A percentile compares a stretch with the other conserved stretches of the same genome.
These are phyloP conservation scores for Nemania sp. DNA, from an alignment of 2,329 filamentous ascomycete species.

Conservation along the genomic window DNA sequence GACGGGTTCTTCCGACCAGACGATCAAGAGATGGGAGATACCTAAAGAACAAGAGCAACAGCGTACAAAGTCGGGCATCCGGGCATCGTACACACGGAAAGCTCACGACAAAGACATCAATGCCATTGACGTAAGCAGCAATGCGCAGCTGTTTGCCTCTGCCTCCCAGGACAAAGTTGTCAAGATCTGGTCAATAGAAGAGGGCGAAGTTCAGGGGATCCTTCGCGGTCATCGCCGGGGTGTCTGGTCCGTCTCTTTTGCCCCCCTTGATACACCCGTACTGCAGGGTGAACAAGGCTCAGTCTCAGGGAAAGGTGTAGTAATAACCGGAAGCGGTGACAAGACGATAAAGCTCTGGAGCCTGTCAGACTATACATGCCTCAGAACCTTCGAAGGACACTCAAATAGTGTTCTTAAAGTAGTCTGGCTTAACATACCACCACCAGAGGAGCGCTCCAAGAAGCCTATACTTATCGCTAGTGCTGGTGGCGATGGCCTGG, in stretches of 20 bases:
- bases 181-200: slow-evolving; percentile 92
- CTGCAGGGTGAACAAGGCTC: slow-evolving; percentile 73
- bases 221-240: slow-evolving; percentile 90
- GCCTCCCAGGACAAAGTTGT: slow-evolving; percentile 96
- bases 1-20: slow-evolving; percentile 94
- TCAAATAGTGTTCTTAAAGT: slow-evolving; percentile 95
- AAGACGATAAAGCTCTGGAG: slow-evolving; percentile 97
- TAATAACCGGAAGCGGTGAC: slow-evolving; percentile 91
- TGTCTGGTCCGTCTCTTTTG: slow-evolving; percentile 94
- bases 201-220: slow-evolving; percentile 89
- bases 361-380: slow-evolving; percentile 85
- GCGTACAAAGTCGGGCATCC: slow-evolving; percentile 56
- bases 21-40: slow-evolving; percentile 92
- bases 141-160: slow-evolving; percentile 83
- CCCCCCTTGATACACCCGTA: slow-evolving; percentile 74
- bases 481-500: slow-evolving; percentile 89
- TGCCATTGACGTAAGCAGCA: slow-evolving; percentile 79
- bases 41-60: slow-evolving; percentile 57
- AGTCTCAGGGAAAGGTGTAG: slow-evolving; percentile 76
- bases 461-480: slow-evolving; percentile 75
- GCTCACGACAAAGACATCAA: slow-evolving; percentile 99
- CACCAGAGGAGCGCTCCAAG: slow-evolving; percentile 56
- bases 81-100: slow-evolving; percentile 84
- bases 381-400: slow-evolving; percentile 94
- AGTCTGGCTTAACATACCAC: slow-evolving; percentile 72